phyloP scores from a whole-genome alignment of 352 stramenopile genomes.

The Phytopythium montanum region DNA sequence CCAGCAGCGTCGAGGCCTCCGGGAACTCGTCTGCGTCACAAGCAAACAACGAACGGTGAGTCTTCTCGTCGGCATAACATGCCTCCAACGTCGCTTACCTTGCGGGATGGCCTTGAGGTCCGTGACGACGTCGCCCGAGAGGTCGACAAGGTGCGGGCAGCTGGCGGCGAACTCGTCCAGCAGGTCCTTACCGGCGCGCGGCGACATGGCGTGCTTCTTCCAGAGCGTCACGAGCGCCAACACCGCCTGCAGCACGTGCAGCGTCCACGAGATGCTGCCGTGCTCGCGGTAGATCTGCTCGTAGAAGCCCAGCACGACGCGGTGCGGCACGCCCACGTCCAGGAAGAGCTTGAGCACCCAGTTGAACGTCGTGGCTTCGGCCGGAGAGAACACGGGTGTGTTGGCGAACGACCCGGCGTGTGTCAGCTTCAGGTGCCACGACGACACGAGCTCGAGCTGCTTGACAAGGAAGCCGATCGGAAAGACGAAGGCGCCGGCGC shows the following conservation, averaged over 20 bases:
- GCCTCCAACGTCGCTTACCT: conserved; percentile 36
- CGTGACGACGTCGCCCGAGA: conserved; percentile 78
- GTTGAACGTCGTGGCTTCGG: conserved; percentile 70
- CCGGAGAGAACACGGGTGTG: conserved; percentile 35
- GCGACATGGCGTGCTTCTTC: conserved; percentile 78
- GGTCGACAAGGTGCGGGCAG: conserved; percentile 72
- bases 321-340: conserved; percentile 75
- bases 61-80: not conserved
- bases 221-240: conserved; percentile 73
- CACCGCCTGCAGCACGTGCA: conserved; percentile 78
- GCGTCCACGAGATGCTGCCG: conserved; percentile 48
- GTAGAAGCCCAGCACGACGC: conserved; percentile 72
- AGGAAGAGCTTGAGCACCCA: conserved; percentile 82
- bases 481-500: conserved; percentile 59
- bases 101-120: conserved; percentile 74
- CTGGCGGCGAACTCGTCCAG: conserved; percentile 72
- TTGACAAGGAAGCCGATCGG: conserved; percentile 72
- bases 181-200: conserved; percentile 59
- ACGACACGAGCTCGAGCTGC: conserved; percentile 69
- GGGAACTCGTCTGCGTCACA: conserved; percentile 46
- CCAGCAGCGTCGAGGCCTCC: conserved; percentile 55
- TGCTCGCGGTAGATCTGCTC: conserved; percentile 73
- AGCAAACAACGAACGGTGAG: not conserved
- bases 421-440: conserved; percentile 72
- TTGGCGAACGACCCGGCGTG: conserved; percentile 37